Base-by-base conservation (phyloP, 1,139 yeast species). In the Pichia kudriavzevii region DNA sequence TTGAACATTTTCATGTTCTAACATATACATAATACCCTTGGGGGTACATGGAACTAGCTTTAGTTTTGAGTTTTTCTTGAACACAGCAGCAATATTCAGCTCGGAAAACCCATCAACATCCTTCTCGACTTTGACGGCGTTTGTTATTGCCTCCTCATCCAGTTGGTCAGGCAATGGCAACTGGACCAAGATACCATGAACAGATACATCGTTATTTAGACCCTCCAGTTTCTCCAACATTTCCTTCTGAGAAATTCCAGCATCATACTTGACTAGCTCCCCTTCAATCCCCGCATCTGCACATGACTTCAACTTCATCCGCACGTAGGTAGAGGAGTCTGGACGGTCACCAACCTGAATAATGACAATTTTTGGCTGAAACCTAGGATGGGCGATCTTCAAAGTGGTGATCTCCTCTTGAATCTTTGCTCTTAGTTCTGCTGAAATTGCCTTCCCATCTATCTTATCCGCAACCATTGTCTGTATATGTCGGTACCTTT, bases 91-190 rank as follows among this genome's bases (percentile, higher is more conserved):
- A 39, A 79, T 78, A 53, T 81, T 81, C 56, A 67, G 70, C 44
- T 82, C 75, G 35, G 78, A 81, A 50, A 81, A 79, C 2, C 93
- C 93, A 59, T 81, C 93, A 22, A 81, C 88, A 51, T 81, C 93
- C 53, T 81, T 81, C 34, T 69, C 75, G 30, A 74, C 73, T 12
- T 66, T 61, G 11, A 81, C 91, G 2, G 81, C 64, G 54, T 79
- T 78, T 22, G 93, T 80, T 38, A 81, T 66, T 32, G 60, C 54
- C 18, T 81, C 73, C 59, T 80, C 88, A 51, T 80, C 72, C 36
- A 81, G 61, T 52, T 79, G 87, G 35, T 64, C 57, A 31, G 93
- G 93, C 42, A 81, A 61, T 2, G 93, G 93, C 40, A 81, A 64
- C 58, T 81, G 93, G 40, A 81, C 72, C 48, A 81, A 63, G 20